Base-by-base conservation (phyloP, 2,329 filamentous ascomycete genomes). In the Trichoderma sp. region DNA sequence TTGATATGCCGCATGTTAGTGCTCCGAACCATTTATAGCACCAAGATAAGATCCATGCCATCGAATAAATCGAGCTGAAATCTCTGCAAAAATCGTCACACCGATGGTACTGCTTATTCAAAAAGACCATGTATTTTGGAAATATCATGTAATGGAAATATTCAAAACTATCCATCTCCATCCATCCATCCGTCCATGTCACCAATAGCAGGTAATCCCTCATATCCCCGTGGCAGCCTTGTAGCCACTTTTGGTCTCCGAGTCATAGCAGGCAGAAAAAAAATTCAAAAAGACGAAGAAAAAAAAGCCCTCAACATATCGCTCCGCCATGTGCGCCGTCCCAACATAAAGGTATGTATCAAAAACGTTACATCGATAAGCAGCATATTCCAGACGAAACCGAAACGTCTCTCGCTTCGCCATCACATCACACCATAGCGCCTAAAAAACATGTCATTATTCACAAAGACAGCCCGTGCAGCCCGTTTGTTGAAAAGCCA, bases 221-320 rank as follows among this genome's bases (percentile, higher is more conserved):
- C 66, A 45, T 77, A 63, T 64, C 62, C 75, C 76, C 27, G 75
- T 66, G 71, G 50, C 71, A 62, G 50, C 63, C 53, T 65, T 56
- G 63, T 33, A 59, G 63, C 63, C 33, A 59, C 64, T 59, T 68
- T 74, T 74, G 62, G 63, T 41, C 62, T 33, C 60, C 60, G 27
- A 71, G 35, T 50, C 33, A 50, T 63, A 38, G 27, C 50, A n/a
- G 27, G n/a, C 24, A 63, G 9, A 21, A 33, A 59, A 59, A 38
- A 24, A 31, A 6, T 62, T 45, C 41, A 33, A 62, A 33, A 18
- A 63, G 5, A 35, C n/a, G 0, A 6, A 16, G 11, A 64, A 35
- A 64, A 35, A 33, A 64, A 65, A 65, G 21, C 21, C 69, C 60
- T 38, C 60, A 31, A 63, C n/a, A 65, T 56, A 64, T 73, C 69